A percentile compares a stretch with the other conserved stretches of the same genome.
Evolutionary conservation across 345 rosid genomes (phyloP).

Genomic region (Alliaria petiolata): DNA sequence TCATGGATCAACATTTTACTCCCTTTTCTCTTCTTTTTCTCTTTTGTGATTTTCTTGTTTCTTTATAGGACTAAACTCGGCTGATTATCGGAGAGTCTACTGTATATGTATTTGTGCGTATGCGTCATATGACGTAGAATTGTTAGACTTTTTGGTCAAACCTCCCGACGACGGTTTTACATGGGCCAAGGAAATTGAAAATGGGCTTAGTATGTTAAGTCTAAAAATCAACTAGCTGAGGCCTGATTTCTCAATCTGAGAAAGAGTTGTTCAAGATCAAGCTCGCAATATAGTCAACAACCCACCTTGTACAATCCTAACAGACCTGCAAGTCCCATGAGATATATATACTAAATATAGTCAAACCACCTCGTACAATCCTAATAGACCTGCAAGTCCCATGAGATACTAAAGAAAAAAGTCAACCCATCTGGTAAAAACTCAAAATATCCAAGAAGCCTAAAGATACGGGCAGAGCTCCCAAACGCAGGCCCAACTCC

Average conservation of each 20-base stretch:
- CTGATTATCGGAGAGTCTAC: too few relatives aligned
- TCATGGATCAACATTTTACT: conserved; percentile 11
- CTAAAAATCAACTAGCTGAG: background rate
- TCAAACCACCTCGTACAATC: too few relatives aligned
- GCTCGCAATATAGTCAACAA: too few relatives aligned
- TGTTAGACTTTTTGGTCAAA: background rate
- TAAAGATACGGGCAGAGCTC: background rate
- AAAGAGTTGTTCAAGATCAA: background rate
- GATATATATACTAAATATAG: too few relatives aligned
- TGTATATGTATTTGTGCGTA: too few relatives aligned
- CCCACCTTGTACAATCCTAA: too few relatives aligned
- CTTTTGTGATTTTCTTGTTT: background rate
- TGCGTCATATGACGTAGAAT: too few relatives aligned
- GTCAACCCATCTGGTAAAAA: too few relatives aligned
- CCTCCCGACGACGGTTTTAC: background rate
- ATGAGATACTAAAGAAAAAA: background rate
- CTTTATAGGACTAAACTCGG: too few relatives aligned
- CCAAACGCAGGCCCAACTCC: background rate
- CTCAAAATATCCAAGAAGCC: background rate
- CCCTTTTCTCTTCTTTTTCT: background rate
- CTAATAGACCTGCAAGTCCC: background rate
- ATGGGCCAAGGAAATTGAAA: background rate
- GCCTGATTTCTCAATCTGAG: background rate
- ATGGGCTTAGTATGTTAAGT: background rate
- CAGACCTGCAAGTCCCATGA: too few relatives aligned